Evolutionary conservation across 164 flowering plant genomes (phyloP).

Genomic region (Magnolia kwangsiensis): DNA sequence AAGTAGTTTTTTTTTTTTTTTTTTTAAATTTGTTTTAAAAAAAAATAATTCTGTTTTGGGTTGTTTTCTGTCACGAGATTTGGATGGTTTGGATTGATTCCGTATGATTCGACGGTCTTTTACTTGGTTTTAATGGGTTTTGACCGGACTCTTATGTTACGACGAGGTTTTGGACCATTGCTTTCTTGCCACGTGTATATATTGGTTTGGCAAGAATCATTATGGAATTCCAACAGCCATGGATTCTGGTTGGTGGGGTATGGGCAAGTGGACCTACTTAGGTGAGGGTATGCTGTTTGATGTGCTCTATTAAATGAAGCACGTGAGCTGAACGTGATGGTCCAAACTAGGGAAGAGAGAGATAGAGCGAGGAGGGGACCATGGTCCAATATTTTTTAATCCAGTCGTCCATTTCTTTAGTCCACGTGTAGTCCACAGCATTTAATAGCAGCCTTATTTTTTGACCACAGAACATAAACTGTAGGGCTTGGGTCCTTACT

Average conservation of each 20-base stretch:
- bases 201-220: neutral
- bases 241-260: neutral
- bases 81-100: neutral
- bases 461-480: too few relatives aligned
- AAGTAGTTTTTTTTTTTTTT: neutral
- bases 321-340: neutral
- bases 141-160: neutral
- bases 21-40: too few relatives aligned
- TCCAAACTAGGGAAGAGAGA: neutral
- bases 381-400: neutral
- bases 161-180: neutral
- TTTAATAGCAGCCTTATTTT: neutral
- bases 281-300: too few relatives aligned
- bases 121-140: neutral
- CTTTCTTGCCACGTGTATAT: neutral
- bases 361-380: too few relatives aligned
- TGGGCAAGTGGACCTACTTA: neutral
- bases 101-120: neutral
- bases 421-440: too few relatives aligned
- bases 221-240: neutral
- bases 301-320: neutral
- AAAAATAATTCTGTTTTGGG: too few relatives aligned
- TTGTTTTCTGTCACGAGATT: neutral
- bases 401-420: neutral
- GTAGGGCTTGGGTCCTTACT: too few relatives aligned